Percentiles rank a stretch among this genome's conserved stretches.
phyloP scores from a whole-genome alignment of 352 stramenopile species.

The Thalassiosira mediterranea region DNA sequence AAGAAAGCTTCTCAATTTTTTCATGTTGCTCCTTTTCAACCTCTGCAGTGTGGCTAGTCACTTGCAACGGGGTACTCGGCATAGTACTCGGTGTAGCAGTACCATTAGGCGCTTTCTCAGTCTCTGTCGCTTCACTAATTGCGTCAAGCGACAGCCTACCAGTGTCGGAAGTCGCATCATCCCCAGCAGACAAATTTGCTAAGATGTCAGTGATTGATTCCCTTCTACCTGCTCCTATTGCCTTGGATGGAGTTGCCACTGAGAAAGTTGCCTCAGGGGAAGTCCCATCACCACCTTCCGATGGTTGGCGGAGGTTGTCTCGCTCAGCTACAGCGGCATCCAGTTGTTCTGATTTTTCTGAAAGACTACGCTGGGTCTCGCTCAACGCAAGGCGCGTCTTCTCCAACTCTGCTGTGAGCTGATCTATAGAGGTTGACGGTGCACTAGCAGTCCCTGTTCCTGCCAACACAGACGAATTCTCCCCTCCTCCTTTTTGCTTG shows the following conservation, averaged over 20 bases:
- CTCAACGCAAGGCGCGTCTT: constrained; percentile 25
- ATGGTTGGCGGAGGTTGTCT: too few relatives aligned
- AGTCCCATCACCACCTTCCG: not conserved
- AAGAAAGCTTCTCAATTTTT: constrained; percentile 27
- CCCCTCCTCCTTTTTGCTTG: constrained; percentile 15
- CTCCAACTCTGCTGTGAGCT: constrained; percentile 30
- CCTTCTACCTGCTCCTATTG: constrained; percentile 18
- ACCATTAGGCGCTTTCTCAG: too few relatives aligned
- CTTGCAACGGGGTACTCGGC: too few relatives aligned
- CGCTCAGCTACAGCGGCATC: constrained; percentile 33
- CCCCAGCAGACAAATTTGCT: constrained; percentile 25
- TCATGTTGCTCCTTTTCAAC: not conserved
- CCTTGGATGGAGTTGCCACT: constrained; percentile 32
- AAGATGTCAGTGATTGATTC: constrained; percentile 50
- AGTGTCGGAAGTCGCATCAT: constrained; percentile 10
- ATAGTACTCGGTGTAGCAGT: too few relatives aligned
- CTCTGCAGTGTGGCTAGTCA: not conserved
- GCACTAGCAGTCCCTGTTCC: not conserved
- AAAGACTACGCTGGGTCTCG: constrained; percentile 31
- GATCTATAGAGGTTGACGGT: constrained; percentile 7
- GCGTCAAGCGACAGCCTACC: too few relatives aligned
- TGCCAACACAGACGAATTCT: too few relatives aligned
- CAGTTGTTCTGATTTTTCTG: constrained; percentile 43
- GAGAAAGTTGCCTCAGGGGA: not conserved
- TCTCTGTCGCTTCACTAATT: too few relatives aligned